A percentile compares a stretch with the other conserved stretches of the same genome.
Evolutionary conservation across 345 rosid species (phyloP).

Genomic region (Populus pruinosa): DNA sequence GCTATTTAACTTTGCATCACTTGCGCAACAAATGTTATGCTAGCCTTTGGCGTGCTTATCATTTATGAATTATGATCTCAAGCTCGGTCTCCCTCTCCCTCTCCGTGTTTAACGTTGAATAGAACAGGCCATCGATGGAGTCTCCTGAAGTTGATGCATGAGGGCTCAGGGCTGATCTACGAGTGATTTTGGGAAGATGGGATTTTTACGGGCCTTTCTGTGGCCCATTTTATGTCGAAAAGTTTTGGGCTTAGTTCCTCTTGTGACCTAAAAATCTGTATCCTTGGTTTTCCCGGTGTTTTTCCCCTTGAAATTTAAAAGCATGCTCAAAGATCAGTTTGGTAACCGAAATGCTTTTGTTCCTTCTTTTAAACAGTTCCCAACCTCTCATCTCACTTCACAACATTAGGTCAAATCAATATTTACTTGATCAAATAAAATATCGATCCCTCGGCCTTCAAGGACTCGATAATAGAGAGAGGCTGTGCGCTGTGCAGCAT

Average conservation of each 20-base stretch:
- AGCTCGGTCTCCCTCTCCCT: not conserved
- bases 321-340: not conserved
- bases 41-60: constrained; percentile 10
- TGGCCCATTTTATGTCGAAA: not conserved
- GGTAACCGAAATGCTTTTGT: not conserved
- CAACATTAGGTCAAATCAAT: not conserved
- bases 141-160: not conserved
- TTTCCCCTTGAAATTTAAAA: too few relatives aligned
- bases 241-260: not conserved
- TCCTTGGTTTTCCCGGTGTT: too few relatives aligned
- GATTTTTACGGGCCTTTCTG: not conserved
- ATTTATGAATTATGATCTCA: not conserved
- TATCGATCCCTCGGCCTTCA: not conserved
- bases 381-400: not conserved
- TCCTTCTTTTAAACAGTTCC: not conserved
- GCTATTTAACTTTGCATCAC: constrained; percentile 23
- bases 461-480: not conserved
- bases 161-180: not conserved
- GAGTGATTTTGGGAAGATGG: not conserved
- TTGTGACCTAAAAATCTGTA: not conserved
- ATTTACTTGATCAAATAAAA: not conserved
- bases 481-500: not conserved
- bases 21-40: constrained; percentile 18
- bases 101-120: not conserved
- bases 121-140: not conserved